Conservation (phyloP, 441 rosid species). For the Bocquillonia castaneifolia region DNA sequence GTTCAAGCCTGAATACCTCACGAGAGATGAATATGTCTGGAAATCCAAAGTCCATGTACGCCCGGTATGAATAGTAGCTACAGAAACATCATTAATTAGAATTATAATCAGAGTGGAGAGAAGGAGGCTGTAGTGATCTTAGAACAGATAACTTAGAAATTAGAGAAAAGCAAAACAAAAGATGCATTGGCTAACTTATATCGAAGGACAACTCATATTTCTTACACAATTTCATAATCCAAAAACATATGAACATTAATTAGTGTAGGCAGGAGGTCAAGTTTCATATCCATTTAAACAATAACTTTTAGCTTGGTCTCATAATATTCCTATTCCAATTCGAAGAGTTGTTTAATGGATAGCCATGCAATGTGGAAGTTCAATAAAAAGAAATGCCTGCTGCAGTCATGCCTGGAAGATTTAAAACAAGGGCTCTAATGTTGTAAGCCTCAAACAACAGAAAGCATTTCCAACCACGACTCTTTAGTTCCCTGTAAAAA, state of each 20-base stretch:
- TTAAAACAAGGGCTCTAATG: background rate
- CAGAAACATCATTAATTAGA: constrained; percentile 19
- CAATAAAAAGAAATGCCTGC: background rate
- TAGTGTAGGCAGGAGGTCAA: background rate
- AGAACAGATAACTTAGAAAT: constrained; percentile 2
- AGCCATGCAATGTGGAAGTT: background rate
- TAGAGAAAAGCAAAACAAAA: background rate
- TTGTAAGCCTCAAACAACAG: background rate
- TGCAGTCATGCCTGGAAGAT: background rate
- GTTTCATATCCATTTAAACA: background rate
- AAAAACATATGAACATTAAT: background rate
- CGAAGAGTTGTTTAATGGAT: background rate
- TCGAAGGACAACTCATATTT: background rate
- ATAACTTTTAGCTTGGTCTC: background rate
- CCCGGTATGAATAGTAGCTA: constrained; percentile 88
- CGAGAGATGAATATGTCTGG: constrained; percentile 82
- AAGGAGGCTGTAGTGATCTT: background rate
- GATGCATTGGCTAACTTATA: background rate
- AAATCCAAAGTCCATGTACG: constrained; percentile 79
- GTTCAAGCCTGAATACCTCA: constrained; percentile 53
- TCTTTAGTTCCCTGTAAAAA: background rate
- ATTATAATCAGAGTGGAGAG: background rate
- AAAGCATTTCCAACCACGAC: background rate
- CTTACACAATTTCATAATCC: background rate
- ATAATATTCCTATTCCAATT: background rate